These are phyloP conservation scores for Cladorrhinum samala DNA, from an alignment of 495 filamentous ascomycete species.

Conservation along the genomic window DNA sequence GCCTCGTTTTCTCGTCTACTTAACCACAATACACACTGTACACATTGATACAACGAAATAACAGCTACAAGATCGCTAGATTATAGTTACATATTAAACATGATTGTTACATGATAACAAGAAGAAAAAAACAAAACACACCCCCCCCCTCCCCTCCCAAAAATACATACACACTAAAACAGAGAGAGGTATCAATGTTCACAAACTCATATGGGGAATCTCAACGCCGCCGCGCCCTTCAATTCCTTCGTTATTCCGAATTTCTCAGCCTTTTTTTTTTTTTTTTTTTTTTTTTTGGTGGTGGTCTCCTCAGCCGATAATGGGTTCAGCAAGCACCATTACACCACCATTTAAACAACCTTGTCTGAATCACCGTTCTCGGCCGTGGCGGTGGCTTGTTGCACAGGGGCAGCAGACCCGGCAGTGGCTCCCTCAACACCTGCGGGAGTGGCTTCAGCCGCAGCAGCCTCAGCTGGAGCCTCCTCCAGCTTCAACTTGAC, in stretches of 20 bases:
- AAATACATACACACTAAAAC: neutral
- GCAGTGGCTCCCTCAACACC: neutral
- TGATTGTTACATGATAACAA: slow-evolving; percentile 2
- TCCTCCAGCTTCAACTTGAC: slow-evolving; percentile 1
- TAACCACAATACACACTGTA: too few species aligned
- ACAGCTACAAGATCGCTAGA: too few species aligned
- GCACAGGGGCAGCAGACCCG: neutral
- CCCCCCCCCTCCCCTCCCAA: neutral
- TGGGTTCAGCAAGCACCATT: neutral
- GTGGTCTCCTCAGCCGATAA: neutral
- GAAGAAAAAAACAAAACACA: neutral
- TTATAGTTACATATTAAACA: too few species aligned
- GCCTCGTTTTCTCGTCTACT: too few species aligned
- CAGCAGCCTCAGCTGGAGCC: neutral
- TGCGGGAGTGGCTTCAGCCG: neutral
- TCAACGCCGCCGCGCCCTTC: too few species aligned
- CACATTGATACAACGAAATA: too few species aligned
- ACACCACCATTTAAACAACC: neutral
- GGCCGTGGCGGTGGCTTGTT: neutral
- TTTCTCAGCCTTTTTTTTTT: too few species aligned
- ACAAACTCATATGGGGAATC: neutral
- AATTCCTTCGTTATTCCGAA: too few species aligned
- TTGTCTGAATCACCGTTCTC: neutral
- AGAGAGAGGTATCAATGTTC: neutral
- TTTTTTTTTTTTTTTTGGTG: too few species aligned